Conservation (phyloP, 2,329 filamentous ascomycete genomes). For the Cladophialophora immunda region DNA sequence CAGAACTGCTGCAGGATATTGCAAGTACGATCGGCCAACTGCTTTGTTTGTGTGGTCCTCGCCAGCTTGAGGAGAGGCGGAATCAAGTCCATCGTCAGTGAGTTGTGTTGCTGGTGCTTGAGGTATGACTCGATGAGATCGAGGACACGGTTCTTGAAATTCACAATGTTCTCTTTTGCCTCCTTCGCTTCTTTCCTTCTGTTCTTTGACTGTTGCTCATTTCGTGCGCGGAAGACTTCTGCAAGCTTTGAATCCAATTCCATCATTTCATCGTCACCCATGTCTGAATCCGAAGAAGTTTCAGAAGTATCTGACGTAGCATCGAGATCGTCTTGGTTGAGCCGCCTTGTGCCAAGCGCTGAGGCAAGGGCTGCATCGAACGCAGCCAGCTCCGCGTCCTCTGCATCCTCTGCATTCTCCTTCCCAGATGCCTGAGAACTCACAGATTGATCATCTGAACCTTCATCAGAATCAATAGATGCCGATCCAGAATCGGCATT, state of each 20-base stretch:
- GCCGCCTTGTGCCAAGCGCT: slow-evolving; percentile 75
- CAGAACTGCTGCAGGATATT: slow-evolving; percentile 77
- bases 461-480: slow-evolving; percentile 56
- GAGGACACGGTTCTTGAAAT: slow-evolving; percentile 93
- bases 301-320: slow-evolving; percentile 64
- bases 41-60: slow-evolving; percentile 77
- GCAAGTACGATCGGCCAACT: slow-evolving; percentile 76
- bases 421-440: slow-evolving; percentile 46
- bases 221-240: slow-evolving; percentile 83
- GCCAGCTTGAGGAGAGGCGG: slow-evolving; percentile 79
- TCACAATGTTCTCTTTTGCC: slow-evolving; percentile 86
- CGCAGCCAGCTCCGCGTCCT: slow-evolving; percentile 62
- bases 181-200: slow-evolving; percentile 87
- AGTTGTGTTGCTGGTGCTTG: slow-evolving; percentile 75
- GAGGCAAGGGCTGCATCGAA: slow-evolving; percentile 81
- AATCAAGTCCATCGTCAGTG: slow-evolving; percentile 73
- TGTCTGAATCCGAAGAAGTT: slow-evolving; percentile 72
- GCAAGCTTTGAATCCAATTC: slow-evolving; percentile 82
- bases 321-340: slow-evolving; percentile 64
- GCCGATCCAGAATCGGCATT: slow-evolving; percentile 46
- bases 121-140: slow-evolving; percentile 88
- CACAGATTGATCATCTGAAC: slow-evolving; percentile 55
- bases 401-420: slow-evolving; percentile 54
- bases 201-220: slow-evolving; percentile 63
- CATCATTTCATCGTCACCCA: slow-evolving; percentile 97